Conservation (phyloP, 805 yeast species). For the Candida ponderosae region DNA sequence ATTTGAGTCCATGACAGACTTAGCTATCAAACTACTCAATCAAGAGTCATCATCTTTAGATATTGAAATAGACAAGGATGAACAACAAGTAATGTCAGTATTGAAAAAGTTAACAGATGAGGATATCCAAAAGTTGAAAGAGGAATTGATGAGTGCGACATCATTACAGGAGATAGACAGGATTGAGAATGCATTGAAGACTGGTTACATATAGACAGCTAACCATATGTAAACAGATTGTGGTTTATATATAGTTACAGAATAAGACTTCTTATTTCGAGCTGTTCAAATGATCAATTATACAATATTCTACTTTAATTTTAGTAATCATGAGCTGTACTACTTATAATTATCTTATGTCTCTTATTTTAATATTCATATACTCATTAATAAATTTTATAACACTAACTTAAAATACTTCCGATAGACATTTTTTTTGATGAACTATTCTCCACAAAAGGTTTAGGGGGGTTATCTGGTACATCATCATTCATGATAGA, state of each 20-base stretch:
- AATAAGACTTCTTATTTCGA: too few relatives aligned
- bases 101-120: conserved; percentile 43
- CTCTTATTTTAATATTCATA: too few relatives aligned
- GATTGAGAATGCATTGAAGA: conserved; percentile 48
- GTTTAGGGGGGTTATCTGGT: conserved; percentile 17
- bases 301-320: too few relatives aligned
- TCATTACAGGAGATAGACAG: conserved; percentile 68
- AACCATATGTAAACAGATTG: too few relatives aligned
- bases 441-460: conserved; percentile 4
- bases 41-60: conserved; percentile 4
- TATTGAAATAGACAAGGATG: conserved; percentile 17
- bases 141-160: conserved; percentile 52
- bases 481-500: conserved; percentile 12
- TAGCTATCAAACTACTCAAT: conserved; percentile 22
- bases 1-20: conserved; percentile 16
- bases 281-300: too few relatives aligned
- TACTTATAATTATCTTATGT: too few relatives aligned
- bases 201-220: conserved; percentile 23
- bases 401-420: conserved; percentile 12
- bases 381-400: too few relatives aligned
- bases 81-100: conserved; percentile 26
- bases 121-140: conserved; percentile 43
- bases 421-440: conserved; percentile 15
- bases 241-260: too few relatives aligned
- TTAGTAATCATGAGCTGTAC: too few relatives aligned